Conservation (phyloP, 2,329 filamentous ascomycete genomes). For the Albophoma yamanashiensis region DNA sequence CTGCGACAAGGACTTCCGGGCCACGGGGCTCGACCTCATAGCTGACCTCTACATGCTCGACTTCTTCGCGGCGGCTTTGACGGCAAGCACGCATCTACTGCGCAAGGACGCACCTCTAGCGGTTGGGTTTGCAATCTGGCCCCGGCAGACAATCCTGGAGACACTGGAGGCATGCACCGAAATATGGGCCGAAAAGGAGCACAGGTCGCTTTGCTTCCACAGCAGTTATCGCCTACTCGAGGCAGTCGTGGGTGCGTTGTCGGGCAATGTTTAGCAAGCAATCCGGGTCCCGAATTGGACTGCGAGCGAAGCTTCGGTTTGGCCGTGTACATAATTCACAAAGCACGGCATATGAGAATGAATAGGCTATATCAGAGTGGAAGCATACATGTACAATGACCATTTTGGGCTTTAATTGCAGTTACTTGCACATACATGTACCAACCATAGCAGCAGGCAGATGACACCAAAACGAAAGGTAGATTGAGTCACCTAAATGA, state of each 20-base stretch:
- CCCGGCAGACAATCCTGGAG: slow-evolving; percentile 5
- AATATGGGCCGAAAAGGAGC: slow-evolving; percentile 2
- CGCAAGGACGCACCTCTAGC: slow-evolving; percentile 4
- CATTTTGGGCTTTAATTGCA: neutral
- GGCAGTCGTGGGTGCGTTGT: neutral
- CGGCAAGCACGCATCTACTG: slow-evolving; percentile 4
- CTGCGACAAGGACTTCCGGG: neutral
- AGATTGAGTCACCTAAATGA: neutral
- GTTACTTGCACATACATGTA: too few relatives aligned
- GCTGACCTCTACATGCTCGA: slow-evolving; percentile 4
- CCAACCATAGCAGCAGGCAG: neutral
- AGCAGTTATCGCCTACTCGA: slow-evolving; percentile 1
- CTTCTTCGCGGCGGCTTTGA: slow-evolving; percentile 4
- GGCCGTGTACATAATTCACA: neutral
- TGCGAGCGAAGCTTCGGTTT: neutral
- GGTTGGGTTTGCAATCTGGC: slow-evolving; percentile 2
- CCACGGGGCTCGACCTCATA: neutral
- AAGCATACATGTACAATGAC: too few relatives aligned
- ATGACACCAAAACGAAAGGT: neutral
- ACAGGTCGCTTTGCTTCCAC: slow-evolving; percentile 1
- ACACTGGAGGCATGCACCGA: slow-evolving; percentile 4
- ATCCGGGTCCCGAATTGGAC: neutral
- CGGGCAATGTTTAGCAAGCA: neutral
- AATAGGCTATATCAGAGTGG: too few relatives aligned
- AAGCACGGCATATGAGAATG: too few relatives aligned